Evolutionary conservation across 1,284 basidiomycete species (phyloP), one percentile per base, ranked within the genome.

Genomic region (Ceratobasidium sp.): DNA sequence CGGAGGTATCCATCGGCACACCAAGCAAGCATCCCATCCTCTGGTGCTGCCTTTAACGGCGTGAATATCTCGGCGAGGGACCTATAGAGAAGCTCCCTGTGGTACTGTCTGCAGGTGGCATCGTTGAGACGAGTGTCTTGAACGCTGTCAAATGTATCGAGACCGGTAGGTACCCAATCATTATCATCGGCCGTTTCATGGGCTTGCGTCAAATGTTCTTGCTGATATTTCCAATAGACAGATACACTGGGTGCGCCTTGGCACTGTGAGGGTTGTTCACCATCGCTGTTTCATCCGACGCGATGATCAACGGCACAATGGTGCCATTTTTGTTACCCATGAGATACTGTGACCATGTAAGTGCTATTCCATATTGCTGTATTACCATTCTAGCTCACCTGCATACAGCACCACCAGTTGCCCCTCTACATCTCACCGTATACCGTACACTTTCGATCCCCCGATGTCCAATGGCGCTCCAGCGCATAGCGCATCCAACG

Each of bases 1-100:
- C 78, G 62, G 19, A 69, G 52, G 32, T 19, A 25, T 37, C 67
- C 52, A 37, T 69, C 67, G 22, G 67, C 67, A 29, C 67, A 69
- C 67, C 67, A 56, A 8, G 52, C 52, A 17, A 56, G 52, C 4
- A 69, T 1, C 17, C 67, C 67, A 7, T 69, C 52, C 15, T 32
- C 11, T 9, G 67, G 57, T 1, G 52, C 67, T 11, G 51, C 43
- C 34, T 56, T 69, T 2, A 69, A n/a, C 13, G 67, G 52, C 34
- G 11, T 37, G 17, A 69, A 62, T 4, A 80, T 37, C 4, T 65
- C 19, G 7, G 34, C 15, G 76, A 81, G 79, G 46, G 76, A 78
- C 11, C 54, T 22, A 25, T 57, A 25, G 11, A 57, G 17, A 22
- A 57, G 22, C 25, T 32, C 54, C 8, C 11, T 25, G 32, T 17